These are phyloP conservation scores for Escovopsis sp. DNA, from an alignment of 2,329 filamentous ascomycete genomes.

Conservation along the genomic window DNA sequence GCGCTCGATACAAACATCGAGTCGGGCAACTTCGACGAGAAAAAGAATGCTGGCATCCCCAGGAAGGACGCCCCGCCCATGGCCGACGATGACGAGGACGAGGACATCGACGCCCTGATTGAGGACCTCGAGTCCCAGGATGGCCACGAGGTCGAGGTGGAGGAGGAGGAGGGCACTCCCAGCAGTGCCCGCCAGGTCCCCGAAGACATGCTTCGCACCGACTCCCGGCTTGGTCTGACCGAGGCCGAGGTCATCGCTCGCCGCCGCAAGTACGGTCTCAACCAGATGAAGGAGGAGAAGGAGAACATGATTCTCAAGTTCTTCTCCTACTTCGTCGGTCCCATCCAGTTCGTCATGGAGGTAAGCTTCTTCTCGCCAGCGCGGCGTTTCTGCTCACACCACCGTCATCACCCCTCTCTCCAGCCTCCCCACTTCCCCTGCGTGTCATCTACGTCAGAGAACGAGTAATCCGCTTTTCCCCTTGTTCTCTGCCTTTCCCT, in stretches of 20 bases:
- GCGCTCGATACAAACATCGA: conserved; percentile 51
- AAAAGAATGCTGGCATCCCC: conserved; percentile 26
- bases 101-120: conserved; percentile 76
- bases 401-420: background rate
- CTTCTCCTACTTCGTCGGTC: conserved; percentile 67
- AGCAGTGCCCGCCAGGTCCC: conserved; percentile 48
- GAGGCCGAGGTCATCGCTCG: conserved; percentile 49
- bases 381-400: too few species aligned
- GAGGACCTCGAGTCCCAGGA: conserved; percentile 76
- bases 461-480: background rate
- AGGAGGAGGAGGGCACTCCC: conserved; percentile 34
- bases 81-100: conserved; percentile 54
- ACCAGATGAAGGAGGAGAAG: conserved; percentile 86
- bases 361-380: conserved; percentile 26
- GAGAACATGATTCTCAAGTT: conserved; percentile 78
- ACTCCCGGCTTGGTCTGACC: conserved; percentile 57
- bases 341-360: conserved; percentile 92
- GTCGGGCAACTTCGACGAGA: conserved; percentile 51
- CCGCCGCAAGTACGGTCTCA: conserved; percentile 64
- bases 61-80: conserved; percentile 29
- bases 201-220: conserved; percentile 65
- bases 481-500: too few species aligned
- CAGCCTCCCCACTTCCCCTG: background rate
- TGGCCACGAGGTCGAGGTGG: conserved; percentile 50
- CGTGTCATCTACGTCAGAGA: background rate